Base-by-base conservation (phyloP, 768 basidiomycete genomes). In the Leccinum subtestaceum region DNA sequence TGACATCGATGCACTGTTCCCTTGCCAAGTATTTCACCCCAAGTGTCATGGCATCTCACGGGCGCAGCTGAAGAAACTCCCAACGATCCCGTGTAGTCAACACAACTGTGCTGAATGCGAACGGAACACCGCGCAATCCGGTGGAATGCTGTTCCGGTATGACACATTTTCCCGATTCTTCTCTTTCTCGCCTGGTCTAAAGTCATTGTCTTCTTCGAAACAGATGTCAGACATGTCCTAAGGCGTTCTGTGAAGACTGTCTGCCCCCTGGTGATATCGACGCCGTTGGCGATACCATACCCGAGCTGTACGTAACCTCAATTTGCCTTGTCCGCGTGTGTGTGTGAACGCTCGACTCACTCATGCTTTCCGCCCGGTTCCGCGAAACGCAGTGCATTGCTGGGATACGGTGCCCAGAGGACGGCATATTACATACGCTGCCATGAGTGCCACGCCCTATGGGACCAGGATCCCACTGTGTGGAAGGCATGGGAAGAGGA, bases 171-270 rank as follows among this genome's bases (percentile, higher is more conserved):
- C 21, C 7, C 23, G 21, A 25, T 29, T 19, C 23, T 15, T 25
- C 32, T 19, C 19, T 12, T 3, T 36, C 21, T 45, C 10, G n/a
- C 43, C 19, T 23, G 15, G 50, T 5, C 46, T 63, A n/a, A 64
- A n/a, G 40, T 7, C 15, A 47, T 51, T 17, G 10, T 31, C 15
- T 12, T 9, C 17, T 49, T 25, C 17, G 12, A 38, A 19, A 19
- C 53, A 84, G 84, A 60, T 86, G 84, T 60, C 82, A 80, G 57
- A 85, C 83, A 1, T 87, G 86, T 65, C 78, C 81, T 15, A 70
- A 76, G 54, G 83, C 85, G 2, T 83, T 80, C 60, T 87, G 85
- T 68, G 83, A 86, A 55, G 85, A 86, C 62, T 86, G 85, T 66
- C 60, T 87, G 43, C 80, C 82, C 5, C 62, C 67, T 3, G 81